Conservation (phyloP, 441 rosid species). For the Pelargonium australe region DNA sequence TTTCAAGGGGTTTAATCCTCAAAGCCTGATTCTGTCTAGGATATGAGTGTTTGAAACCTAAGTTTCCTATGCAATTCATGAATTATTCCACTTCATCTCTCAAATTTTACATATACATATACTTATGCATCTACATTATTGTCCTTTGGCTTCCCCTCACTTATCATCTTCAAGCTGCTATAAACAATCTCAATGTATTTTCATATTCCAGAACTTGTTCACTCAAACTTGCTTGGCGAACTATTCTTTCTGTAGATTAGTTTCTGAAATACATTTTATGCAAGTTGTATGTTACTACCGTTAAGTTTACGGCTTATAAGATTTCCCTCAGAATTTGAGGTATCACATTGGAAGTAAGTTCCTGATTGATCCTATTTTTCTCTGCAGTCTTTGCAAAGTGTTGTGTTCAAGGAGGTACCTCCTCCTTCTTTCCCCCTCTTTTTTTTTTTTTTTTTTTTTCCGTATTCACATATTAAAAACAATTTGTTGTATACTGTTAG, state of each 20-base stretch:
- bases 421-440: neutral
- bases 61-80: too few species aligned
- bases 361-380: slow-evolving; percentile 29
- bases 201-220: neutral
- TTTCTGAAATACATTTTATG: neutral
- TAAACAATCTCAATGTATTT: neutral
- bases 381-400: slow-evolving; percentile 98
- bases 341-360: slow-evolving; percentile 8
- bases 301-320: too few species aligned
- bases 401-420: slow-evolving; percentile 94
- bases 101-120: too few species aligned
- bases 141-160: neutral
- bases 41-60: too few species aligned
- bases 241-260: neutral
- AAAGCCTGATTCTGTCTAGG: too few species aligned
- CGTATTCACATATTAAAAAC: slow-evolving; percentile 3
- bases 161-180: neutral
- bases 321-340: neutral
- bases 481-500: slow-evolving; percentile 11
- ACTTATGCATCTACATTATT: too few species aligned
- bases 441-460: neutral
- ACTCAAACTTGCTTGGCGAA: neutral
- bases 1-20: too few species aligned
- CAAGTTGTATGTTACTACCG: neutral
- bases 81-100: too few species aligned